A percentile compares a stretch with the other conserved stretches of the same genome.
Conservation (phyloP, 1,284 basidiomycete species). For the Naganishia sp. region DNA sequence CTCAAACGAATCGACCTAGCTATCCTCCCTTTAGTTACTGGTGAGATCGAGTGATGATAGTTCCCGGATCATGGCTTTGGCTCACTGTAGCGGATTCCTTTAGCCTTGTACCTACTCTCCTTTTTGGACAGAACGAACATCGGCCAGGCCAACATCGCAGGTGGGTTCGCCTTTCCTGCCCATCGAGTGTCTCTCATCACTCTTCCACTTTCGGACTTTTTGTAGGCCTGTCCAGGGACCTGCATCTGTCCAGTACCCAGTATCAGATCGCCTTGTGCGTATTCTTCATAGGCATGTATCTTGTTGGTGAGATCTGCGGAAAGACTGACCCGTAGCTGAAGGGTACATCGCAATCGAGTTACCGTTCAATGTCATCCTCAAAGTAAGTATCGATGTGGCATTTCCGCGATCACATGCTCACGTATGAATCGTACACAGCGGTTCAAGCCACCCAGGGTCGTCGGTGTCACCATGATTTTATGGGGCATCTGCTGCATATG, state of each 20-base stretch:
- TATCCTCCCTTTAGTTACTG: not conserved
- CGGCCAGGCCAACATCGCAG: constrained; percentile 12
- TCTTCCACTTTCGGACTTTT: not conserved
- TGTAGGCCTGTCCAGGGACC: not conserved
- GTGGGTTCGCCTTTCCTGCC: not conserved
- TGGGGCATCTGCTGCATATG: constrained; percentile 6
- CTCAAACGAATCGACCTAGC: not conserved
- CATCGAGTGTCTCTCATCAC: not conserved
- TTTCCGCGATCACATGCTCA: not conserved
- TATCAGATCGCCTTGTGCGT: not conserved
- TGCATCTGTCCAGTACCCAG: not conserved
- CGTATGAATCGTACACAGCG: not conserved
- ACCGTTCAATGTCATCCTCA: not conserved
- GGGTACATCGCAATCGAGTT: not conserved
- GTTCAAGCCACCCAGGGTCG: not conserved
- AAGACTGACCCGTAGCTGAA: not conserved
- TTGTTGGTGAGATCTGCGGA: not conserved
- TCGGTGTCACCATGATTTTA: not conserved
- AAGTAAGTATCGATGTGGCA: not conserved
- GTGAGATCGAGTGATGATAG: not conserved
- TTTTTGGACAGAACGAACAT: constrained; percentile 12
- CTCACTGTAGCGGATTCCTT: not conserved
- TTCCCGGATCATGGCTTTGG: not conserved
- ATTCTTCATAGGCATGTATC: constrained; percentile 1
- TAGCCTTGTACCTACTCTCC: constrained; percentile 3